phyloP scores from a whole-genome alignment of 306 rosid species.

The Arachis hypogaea region DNA sequence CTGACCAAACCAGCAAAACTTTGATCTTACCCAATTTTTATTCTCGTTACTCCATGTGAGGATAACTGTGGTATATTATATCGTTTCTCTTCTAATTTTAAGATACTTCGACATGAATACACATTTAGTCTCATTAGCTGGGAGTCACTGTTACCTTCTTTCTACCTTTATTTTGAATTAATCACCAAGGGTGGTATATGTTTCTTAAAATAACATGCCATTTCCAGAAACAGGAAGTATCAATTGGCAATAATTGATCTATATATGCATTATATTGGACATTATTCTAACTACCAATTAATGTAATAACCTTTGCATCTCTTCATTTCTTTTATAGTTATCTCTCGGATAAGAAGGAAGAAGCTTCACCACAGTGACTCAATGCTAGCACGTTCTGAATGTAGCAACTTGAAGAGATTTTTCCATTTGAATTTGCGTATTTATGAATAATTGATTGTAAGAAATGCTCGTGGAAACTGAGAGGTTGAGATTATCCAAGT shows the following conservation, averaged over 20 bases:
- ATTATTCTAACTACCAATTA: slow-evolving; percentile 13
- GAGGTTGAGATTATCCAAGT: slow-evolving; percentile 17
- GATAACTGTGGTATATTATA: slow-evolving; percentile 1
- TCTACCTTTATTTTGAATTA: not conserved
- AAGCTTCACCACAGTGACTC: slow-evolving; percentile 46
- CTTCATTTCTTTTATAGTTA: slow-evolving; percentile 36
- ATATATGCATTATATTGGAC: slow-evolving; percentile 1
- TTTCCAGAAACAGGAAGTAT: not conserved
- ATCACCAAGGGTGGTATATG: not conserved
- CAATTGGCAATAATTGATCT: slow-evolving; percentile 13
- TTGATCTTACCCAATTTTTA: not conserved
- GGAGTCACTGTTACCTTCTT: not conserved
- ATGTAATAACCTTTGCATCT: slow-evolving; percentile 24
- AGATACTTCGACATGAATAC: slow-evolving; percentile 7
- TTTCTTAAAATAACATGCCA: slow-evolving; percentile 24
- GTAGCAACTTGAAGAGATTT: slow-evolving; percentile 20
- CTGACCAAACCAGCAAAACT: slow-evolving; percentile 16
- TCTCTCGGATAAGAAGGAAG: slow-evolving; percentile 42
- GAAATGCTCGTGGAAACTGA: slow-evolving; percentile 31
- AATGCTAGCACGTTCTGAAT: slow-evolving; percentile 17
- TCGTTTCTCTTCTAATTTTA: slow-evolving; percentile 7
- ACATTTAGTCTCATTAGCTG: not conserved
- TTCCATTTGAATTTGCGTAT: slow-evolving; percentile 27
- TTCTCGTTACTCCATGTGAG: not conserved
- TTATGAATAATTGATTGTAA: slow-evolving; percentile 36